Evolutionary conservation across 2,329 filamentous ascomycete species (phyloP).

Genomic region (Ceratocystis variospora): DNA sequence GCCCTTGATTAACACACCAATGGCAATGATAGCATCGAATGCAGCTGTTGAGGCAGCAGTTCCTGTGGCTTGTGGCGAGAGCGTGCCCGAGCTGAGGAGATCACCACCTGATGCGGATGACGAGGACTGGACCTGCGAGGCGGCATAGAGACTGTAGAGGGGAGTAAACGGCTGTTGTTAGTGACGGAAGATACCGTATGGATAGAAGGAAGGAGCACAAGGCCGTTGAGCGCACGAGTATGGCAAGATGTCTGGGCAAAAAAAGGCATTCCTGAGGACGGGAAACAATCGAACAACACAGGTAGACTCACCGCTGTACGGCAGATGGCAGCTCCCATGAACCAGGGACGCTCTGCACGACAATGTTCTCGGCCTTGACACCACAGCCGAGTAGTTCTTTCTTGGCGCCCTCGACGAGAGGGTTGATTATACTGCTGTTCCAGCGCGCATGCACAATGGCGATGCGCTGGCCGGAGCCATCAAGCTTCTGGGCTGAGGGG

Average conservation of each 20-base stretch:
- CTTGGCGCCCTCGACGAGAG: slow-evolving; percentile 68
- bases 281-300: background rate
- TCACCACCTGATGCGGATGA: slow-evolving; percentile 56
- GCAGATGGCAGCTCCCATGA: slow-evolving; percentile 91
- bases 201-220: background rate
- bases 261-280: background rate
- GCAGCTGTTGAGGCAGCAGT: slow-evolving; percentile 39
- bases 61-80: slow-evolving; percentile 35
- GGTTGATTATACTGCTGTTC: slow-evolving; percentile 79
- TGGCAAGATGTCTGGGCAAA: background rate
- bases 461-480: slow-evolving; percentile 66
- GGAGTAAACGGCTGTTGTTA: background rate
- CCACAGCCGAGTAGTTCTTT: slow-evolving; percentile 64
- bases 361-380: slow-evolving; percentile 77
- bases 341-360: slow-evolving; percentile 78
- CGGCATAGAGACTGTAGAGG: slow-evolving; percentile 55
- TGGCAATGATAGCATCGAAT: slow-evolving; percentile 89
- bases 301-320: slow-evolving; percentile 54
- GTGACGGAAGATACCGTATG: too few species aligned
- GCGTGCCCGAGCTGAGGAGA: slow-evolving; percentile 54
- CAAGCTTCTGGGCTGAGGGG: slow-evolving; percentile 43
- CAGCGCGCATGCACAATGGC: slow-evolving; percentile 93
- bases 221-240: background rate
- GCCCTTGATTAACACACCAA: slow-evolving; percentile 95
- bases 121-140: slow-evolving; percentile 71